Base-by-base conservation (phyloP, 83 land plant species). In the Picea engelmannii region DNA sequence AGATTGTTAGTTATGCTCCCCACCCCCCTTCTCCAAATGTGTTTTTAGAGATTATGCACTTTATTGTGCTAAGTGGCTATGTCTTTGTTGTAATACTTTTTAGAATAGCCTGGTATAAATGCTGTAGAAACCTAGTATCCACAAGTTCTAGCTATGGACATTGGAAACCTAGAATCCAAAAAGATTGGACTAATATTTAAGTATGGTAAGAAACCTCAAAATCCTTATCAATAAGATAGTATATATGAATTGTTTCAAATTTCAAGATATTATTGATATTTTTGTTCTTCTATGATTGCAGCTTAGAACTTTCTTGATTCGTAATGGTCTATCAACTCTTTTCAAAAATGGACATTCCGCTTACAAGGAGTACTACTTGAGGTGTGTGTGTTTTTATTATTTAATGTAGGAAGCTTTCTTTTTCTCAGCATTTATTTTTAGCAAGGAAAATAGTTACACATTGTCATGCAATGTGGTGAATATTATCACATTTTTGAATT, bases 281-380 rank as follows among this genome's bases (percentile, higher is more conserved):
- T 73, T 21, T 73, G 55, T 23, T 52, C 16, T 20, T 40, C 2
- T 42, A 31, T 17, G 59, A 78, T 21, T 83, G 81, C 94, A 98
- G 99, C 63, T 98, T 58, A 85, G 99, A 44, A 98, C 99, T 15
- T 98, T 98, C 81, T 81, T 98, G 73, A 98, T 98, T n/a, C 98
- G 99, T 11, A 98, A 98, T 93, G 99, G 99, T 68, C 83, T 98
- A 81, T 85, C 93, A 75, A 76, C 82, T 80, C 94, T 98, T 77
- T 95, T 98, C 76, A 93, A 86, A 62, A 88, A 93, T 80, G 98
- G 99, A 42, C 88, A 82, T 13, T 73, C 90, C 27, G 93, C 93
- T 16, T 98, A 98, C 83, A 94, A 85, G 79, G 87, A 90, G n/a
- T 98, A 98, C 85, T 98, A 95, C 81, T 70, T 88, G 81, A 96